A percentile compares a stretch with the other conserved stretches of the same genome.
Conservation (phyloP, 225 moss, liverwort and hornwort genomes). For the Marchantia paleacea region DNA sequence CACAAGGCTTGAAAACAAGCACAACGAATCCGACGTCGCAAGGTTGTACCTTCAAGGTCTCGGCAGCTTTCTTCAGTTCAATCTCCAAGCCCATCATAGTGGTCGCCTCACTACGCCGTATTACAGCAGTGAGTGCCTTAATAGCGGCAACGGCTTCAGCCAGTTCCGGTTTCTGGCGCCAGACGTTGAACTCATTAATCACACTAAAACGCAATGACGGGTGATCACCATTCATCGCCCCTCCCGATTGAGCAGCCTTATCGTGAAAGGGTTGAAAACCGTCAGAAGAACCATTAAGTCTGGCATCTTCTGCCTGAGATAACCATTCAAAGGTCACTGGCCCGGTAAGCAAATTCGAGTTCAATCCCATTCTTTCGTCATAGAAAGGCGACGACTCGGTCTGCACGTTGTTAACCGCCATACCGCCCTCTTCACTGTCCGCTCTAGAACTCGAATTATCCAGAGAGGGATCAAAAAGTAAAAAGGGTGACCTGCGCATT, state of each 20-base stretch:
- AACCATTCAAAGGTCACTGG: constrained; percentile 49
- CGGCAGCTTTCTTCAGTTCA: constrained; percentile 70
- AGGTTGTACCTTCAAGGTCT: constrained; percentile 54
- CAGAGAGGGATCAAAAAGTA: constrained; percentile 34
- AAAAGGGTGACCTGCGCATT: constrained; percentile 39
- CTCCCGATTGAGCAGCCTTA: neutral
- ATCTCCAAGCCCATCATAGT: constrained; percentile 82
- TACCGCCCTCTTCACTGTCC: constrained; percentile 38
- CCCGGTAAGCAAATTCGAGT: constrained; percentile 22
- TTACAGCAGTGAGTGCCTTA: constrained; percentile 69
- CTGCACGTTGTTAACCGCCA: constrained; percentile 17
- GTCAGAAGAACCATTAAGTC: constrained; percentile 41
- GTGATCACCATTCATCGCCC: constrained; percentile 15
- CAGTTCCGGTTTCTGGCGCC: constrained; percentile 64
- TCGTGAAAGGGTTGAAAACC: constrained; percentile 28
- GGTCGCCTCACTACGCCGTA: constrained; percentile 62
- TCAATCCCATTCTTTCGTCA: neutral
- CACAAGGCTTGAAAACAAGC: too few species aligned
- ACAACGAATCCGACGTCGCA: neutral
- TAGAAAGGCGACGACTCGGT: constrained; percentile 20
- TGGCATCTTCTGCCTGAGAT: constrained; percentile 65
- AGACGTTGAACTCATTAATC: constrained; percentile 66
- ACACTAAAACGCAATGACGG: constrained; percentile 48
- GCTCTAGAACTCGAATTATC: constrained; percentile 42
- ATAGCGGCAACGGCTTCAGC: constrained; percentile 78